phyloP scores from a whole-genome alignment of 2,329 filamentous ascomycete genomes.

The Penicillium sp. region DNA sequence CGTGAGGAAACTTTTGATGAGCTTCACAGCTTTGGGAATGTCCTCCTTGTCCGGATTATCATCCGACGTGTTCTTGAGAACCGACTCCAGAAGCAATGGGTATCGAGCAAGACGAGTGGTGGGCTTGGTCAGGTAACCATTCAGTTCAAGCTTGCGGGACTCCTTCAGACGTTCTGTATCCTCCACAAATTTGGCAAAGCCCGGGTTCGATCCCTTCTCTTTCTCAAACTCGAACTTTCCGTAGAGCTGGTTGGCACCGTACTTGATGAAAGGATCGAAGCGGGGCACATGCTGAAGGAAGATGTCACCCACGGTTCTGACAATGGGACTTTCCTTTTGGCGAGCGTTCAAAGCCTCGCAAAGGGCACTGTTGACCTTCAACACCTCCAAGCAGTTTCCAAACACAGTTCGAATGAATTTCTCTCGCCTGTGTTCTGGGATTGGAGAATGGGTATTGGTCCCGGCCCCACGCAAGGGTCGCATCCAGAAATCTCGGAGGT shows the following conservation, averaged over 20 bases:
- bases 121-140: slow-evolving; percentile 96
- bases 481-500: slow-evolving; percentile 98
- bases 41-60: slow-evolving; percentile 88
- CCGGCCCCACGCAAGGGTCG: slow-evolving; percentile 77
- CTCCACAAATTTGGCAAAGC: slow-evolving; percentile 89
- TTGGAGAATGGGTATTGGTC: slow-evolving; percentile 69
- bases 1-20: slow-evolving; percentile 84
- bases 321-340: slow-evolving; percentile 87
- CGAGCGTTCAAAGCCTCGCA: slow-evolving; percentile 85
- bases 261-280: slow-evolving; percentile 94
- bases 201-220: slow-evolving; percentile 81
- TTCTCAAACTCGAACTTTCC: slow-evolving; percentile 98
- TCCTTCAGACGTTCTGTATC: slow-evolving; percentile 96
- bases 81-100: slow-evolving; percentile 85
- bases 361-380: slow-evolving; percentile 85
- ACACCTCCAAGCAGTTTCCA: slow-evolving; percentile 92
- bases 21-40: slow-evolving; percentile 81
- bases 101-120: slow-evolving; percentile 94
- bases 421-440: slow-evolving; percentile 83
- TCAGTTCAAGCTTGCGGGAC: slow-evolving; percentile 92
- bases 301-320: slow-evolving; percentile 87
- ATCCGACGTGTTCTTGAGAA: slow-evolving; percentile 87
- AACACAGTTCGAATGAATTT: slow-evolving; percentile 94
- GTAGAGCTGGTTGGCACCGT: slow-evolving; percentile 92
- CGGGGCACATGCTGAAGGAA: slow-evolving; percentile 89